A percentile compares a stretch with the other conserved stretches of the same genome.
These are phyloP conservation scores for Scutellaria barbata DNA, from an alignment of 257 asterid genomes.

Conservation along the genomic window DNA sequence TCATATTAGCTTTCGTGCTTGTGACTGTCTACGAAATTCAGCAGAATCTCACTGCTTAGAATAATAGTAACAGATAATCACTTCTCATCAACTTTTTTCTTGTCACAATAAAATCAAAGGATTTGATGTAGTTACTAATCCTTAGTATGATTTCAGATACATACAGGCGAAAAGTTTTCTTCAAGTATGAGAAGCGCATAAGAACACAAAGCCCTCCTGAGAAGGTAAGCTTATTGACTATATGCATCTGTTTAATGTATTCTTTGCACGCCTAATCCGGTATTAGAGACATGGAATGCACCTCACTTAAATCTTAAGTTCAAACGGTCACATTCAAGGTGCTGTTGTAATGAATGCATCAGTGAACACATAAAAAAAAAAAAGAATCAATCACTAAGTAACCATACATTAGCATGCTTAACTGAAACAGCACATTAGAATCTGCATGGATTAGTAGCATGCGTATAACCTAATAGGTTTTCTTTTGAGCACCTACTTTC, in stretches of 20 bases:
- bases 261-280: neutral
- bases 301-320: too few relatives aligned
- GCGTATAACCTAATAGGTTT: neutral
- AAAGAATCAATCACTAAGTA: too few relatives aligned
- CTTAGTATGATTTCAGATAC: conserved; percentile 56
- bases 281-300: neutral
- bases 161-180: conserved; percentile 83
- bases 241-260: neutral
- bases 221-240: conserved; percentile 54
- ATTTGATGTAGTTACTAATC: neutral
- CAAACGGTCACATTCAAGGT: neutral
- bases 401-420: too few relatives aligned
- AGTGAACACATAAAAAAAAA: too few relatives aligned
- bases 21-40: too few relatives aligned
- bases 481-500: neutral
- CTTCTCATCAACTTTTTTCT: too few relatives aligned
- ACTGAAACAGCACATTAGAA: too few relatives aligned
- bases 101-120: neutral
- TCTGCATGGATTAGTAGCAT: too few relatives aligned
- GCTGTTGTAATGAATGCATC: neutral
- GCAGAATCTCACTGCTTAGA: too few relatives aligned
- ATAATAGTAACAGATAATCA: too few relatives aligned
- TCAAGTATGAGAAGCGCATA: conserved; percentile 93
- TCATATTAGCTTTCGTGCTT: too few relatives aligned
- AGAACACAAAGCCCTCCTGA: conserved; percentile 87